Percentiles rank a stretch among this genome's conserved stretches.
phyloP scores from a whole-genome alignment of 495 filamentous ascomycete genomes.

The Penicillium argentinense region DNA sequence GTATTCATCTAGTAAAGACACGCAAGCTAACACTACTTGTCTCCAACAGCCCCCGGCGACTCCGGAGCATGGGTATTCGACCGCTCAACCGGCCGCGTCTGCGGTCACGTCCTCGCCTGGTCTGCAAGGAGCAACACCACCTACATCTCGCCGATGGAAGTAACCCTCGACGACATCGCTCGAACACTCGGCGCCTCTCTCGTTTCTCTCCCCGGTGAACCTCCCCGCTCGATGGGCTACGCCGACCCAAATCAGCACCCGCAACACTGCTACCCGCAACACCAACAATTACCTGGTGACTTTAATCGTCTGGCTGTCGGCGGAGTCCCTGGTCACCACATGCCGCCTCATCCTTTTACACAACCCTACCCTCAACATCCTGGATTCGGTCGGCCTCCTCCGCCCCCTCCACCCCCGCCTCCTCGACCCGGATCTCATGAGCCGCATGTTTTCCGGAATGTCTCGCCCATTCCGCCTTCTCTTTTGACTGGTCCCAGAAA shows the following conservation, averaged over 20 bases:
- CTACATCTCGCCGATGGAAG: constrained; percentile 94
- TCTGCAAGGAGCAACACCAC: constrained; percentile 70
- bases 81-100: constrained; percentile 72
- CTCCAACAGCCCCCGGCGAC: constrained; percentile 69
- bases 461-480: constrained; percentile 32
- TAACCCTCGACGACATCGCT: constrained; percentile 80
- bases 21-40: constrained; percentile 20
- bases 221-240: constrained; percentile 29
- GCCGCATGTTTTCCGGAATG: constrained; percentile 16
- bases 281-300: constrained; percentile 37
- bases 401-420: constrained; percentile 22
- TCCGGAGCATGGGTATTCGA: constrained; percentile 93
- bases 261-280: constrained; percentile 23
- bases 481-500: constrained; percentile 37
- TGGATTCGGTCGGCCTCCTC: constrained; percentile 13
- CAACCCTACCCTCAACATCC: constrained; percentile 16
- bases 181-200: constrained; percentile 59
- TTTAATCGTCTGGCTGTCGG: constrained; percentile 25
- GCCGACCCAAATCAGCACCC: constrained; percentile 5
- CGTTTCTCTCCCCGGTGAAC: constrained; percentile 39
- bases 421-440: constrained; percentile 19
- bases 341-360: constrained; percentile 10
- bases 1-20: constrained; percentile 26
- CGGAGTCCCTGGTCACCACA: constrained; percentile 7
- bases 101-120: constrained; percentile 89